Evolutionary conservation across 1,284 basidiomycete genomes (phyloP), one percentile per base, ranked within the genome.

Genomic region (Fomitopsis betulina): DNA sequence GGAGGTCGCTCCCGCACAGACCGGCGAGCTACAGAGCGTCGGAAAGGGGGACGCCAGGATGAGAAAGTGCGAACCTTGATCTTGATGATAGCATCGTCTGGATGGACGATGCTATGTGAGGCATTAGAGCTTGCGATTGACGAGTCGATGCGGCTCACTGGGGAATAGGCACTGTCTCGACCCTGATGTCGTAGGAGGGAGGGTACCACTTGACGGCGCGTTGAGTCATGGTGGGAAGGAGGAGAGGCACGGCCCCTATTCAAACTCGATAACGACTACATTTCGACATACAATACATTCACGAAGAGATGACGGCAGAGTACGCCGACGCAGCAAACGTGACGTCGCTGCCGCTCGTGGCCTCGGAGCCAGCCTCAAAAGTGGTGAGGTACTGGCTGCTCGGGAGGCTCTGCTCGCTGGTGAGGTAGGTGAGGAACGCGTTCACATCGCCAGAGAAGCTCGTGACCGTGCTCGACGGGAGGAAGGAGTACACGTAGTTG

Each of bases 1-100:
- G 93, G 35, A 94, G 75, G 73, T 95, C 93, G 60, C 90, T 93
- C 65, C 93, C 93, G 71, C 89, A 91, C 5, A 93, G 73, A 13
- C 85, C 91, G 21, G 87, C 81, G 27, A 89, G 77, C 89, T 90
- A 57, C 19, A 43, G 47, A 17, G n/a, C 52, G 17, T 13, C 6
- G 25, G 9, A 25, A 45, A 15, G 42, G 35, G 35, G 42, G 9
- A 27, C 5, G 30, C 19, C 17, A 43, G 30, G 2, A 15, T 12
- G 15, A 6, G n/a, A 12, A 2, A 56, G 30, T 8, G 32, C 40
- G n/a, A 43, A 84, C 89, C 70, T 80, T 82, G 56, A 91, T 79
- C 75, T 85, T 89, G 55, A 91, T 78, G 49, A 91, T 87, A 5
- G 82, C 89, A 74, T 91, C 88, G 66, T 91, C 89, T 1, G 86